Base-by-base conservation (phyloP, 2,329 filamentous ascomycete genomes). In the Taxawa tesnikishii region DNA sequence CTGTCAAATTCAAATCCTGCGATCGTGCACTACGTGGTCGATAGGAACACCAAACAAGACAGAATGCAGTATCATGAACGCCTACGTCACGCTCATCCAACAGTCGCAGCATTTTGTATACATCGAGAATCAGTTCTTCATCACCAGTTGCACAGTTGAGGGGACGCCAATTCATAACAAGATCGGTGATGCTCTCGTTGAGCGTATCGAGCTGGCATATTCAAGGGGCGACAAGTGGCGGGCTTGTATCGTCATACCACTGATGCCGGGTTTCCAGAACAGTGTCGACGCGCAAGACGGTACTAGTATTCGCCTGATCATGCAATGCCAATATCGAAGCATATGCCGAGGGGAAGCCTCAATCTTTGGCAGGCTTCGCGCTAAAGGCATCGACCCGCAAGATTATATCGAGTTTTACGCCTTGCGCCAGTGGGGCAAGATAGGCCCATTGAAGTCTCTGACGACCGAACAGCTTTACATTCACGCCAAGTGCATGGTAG, bases 211-310 rank as follows among this genome's bases (percentile, higher is more conserved):
- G 38, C 74, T 83, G 37, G 90, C 90, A 0, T 71, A 84, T 44
- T 71, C 79, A 43, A 83, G 92, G 21, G 75, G 79, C 30, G 84
- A 96, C 54, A 76, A 84, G 33, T 98, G 90, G 90, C 78, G 83
- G 41, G 84, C 82, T 24, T 78, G 85, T 38, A 80, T 96, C 41
- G 59, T 96, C 39, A 92, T 98, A 37, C 90, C 90, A 1, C 67
- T 98, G 18, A 92, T 98, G 76, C 90, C 90, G n/a, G 90, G 90
- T 2, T 98, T 96, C 59, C 87, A 96, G 56, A 94, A 93, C 49
- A 92, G 85, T 0, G 88, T 98, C 13, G 85, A 94, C 44, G 79
- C 84, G 42, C 83, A 90, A 46, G 88, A 94, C 44, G 90, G 90
- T 25, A 94, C 83, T 21, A 94, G 87, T 58, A 82, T 98, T 26